Percentiles rank a stretch among this genome's conserved stretches.
Conservation (phyloP, 495 filamentous ascomycete genomes). For the Talaromyces wortmannii region DNA sequence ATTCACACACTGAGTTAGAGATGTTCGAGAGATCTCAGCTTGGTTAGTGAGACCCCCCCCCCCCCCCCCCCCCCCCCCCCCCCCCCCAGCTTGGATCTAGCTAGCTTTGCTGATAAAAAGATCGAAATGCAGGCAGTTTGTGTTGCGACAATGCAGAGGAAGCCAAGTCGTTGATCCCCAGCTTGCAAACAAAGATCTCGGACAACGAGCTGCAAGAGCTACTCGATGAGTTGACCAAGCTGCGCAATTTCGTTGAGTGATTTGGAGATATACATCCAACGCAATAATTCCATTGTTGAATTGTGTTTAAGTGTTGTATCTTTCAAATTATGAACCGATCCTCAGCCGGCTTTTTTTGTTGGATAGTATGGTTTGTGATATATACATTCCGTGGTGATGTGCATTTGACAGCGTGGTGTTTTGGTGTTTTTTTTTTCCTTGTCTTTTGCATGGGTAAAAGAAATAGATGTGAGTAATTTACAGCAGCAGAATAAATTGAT, state of each 20-base stretch:
- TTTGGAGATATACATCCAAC: too few relatives aligned
- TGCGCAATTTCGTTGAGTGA: conserved; percentile 52
- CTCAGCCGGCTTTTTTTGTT: too few relatives aligned
- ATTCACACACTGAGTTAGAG: conserved; percentile 68
- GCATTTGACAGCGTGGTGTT: neutral
- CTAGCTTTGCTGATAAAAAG: conserved; percentile 7
- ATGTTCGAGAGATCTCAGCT: conserved; percentile 92
- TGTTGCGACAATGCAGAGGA: conserved; percentile 91
- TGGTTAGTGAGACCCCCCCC: conserved; percentile 54
- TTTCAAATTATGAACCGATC: too few relatives aligned
- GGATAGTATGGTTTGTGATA: neutral
- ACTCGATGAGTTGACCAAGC: conserved; percentile 82
- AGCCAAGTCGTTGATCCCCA: conserved; percentile 93
- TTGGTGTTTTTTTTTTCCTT: neutral
- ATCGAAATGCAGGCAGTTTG: conserved; percentile 57
- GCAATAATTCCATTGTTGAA: too few relatives aligned
- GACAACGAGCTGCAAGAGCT: conserved; percentile 84
- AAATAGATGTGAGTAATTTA: too few relatives aligned
- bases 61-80: too few relatives aligned
- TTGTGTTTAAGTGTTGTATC: too few relatives aligned
- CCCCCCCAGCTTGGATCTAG: neutral
- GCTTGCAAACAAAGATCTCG: conserved; percentile 75
- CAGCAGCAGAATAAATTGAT: too few relatives aligned
- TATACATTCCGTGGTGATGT: neutral
- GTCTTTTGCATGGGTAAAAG: too few relatives aligned